A percentile compares a stretch with the other conserved stretches of the same genome.
These are phyloP conservation scores for Aurifilum marmelostoma DNA, from an alignment of 2,329 filamentous ascomycete genomes.

Conservation along the genomic window DNA sequence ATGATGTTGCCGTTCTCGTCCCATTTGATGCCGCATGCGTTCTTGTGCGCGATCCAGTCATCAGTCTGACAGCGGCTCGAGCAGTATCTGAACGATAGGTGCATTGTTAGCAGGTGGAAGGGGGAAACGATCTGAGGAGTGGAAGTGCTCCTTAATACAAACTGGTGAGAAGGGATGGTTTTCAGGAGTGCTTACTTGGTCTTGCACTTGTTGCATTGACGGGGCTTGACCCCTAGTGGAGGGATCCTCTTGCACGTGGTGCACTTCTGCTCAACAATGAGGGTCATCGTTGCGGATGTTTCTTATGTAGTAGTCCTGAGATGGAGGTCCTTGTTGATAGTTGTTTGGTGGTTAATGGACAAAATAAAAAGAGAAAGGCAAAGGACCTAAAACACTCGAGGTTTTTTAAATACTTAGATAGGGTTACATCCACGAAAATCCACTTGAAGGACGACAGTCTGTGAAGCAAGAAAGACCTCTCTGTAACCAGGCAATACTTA, in stretches of 20 bases:
- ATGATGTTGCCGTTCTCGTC: slow-evolving; percentile 4
- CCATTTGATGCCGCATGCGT: neutral
- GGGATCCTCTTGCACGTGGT: neutral
- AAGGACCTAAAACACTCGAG: neutral
- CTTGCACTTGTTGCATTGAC: neutral
- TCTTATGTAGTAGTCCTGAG: neutral
- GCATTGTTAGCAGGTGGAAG: too few relatives aligned
- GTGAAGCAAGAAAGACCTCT: neutral
- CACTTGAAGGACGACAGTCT: neutral
- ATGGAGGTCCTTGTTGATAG: neutral
- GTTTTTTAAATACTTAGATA: too few relatives aligned
- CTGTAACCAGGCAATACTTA: neutral
- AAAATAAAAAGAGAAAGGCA: neutral
- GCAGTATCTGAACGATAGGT: slow-evolving; percentile 3
- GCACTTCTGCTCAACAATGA: neutral
- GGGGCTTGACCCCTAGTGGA: neutral
- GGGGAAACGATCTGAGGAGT: neutral
- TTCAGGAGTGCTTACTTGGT: neutral
- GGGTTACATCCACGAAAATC: neutral
- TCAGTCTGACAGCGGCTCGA: neutral
- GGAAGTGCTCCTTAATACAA: neutral
- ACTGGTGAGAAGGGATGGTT: neutral
- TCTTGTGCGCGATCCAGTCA: neutral
- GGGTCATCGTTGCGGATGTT: neutral
- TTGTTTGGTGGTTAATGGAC: neutral